Conservation (phyloP, 371 early-diverging fungal species). For the Actinomortierella wolfii region DNA sequence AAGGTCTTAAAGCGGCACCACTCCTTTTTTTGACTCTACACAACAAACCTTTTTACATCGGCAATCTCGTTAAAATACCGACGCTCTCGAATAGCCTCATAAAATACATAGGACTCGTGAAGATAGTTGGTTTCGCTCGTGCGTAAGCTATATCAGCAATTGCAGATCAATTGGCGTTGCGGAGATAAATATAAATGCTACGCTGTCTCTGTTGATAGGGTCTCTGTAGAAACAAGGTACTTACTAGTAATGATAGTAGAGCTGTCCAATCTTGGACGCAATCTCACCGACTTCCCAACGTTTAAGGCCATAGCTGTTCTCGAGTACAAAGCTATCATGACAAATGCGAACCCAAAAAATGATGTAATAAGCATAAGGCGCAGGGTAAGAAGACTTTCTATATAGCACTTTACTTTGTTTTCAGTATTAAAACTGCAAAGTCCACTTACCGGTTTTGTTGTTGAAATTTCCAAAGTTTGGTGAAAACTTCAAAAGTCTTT, state of each 20-base stretch:
- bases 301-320: slow-evolving; percentile 91
- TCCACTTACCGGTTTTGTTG: slow-evolving; percentile 84
- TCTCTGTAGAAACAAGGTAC: no score
- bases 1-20: neutral
- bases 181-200: slow-evolving; percentile 3
- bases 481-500: slow-evolving; percentile 95
- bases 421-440: no score
- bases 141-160: slow-evolving; percentile 59
- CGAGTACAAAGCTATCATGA: slow-evolving; percentile 71
- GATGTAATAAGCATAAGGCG: neutral
- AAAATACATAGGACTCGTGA: slow-evolving; percentile 92
- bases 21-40: neutral
- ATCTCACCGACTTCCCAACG: slow-evolving; percentile 98
- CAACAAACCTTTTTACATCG: slow-evolving; percentile 79
- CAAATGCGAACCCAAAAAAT: neutral
- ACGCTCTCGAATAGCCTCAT: slow-evolving; percentile 94
- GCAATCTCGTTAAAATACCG: slow-evolving; percentile 92
- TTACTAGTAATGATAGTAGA: slow-evolving; percentile 88
- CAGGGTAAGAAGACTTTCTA: neutral
- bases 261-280: slow-evolving; percentile 96
- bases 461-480: slow-evolving; percentile 97
- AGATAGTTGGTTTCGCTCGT: slow-evolving; percentile 96
- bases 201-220: no score
- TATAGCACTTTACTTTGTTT: neutral
- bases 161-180: neutral